A percentile compares a stretch with the other conserved stretches of the same genome.
These are phyloP conservation scores for Ceratobasidium sp. DNA, from an alignment of 1,284 basidiomycete species.

Conservation along the genomic window DNA sequence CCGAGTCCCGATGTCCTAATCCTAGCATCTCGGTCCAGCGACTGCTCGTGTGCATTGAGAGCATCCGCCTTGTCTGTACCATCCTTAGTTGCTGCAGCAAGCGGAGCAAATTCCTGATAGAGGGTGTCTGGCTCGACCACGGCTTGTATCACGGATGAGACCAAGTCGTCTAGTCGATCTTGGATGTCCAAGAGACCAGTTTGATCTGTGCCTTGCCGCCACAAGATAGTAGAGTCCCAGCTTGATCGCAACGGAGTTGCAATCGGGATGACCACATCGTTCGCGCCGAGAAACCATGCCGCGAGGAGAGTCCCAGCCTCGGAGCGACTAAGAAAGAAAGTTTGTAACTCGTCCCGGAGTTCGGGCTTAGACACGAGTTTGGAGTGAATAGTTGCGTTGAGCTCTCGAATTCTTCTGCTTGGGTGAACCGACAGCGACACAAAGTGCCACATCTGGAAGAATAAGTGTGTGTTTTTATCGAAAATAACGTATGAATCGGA, in stretches of 20 bases:
- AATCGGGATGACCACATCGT: slow-evolving; percentile 81
- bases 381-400: slow-evolving; percentile 78
- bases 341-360: slow-evolving; percentile 70
- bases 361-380: slow-evolving; percentile 73
- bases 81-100: slow-evolving; percentile 22
- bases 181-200: slow-evolving; percentile 48
- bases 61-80: slow-evolving; percentile 65
- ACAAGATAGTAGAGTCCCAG: slow-evolving; percentile 67
- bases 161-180: slow-evolving; percentile 56
- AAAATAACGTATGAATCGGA: slow-evolving; percentile 41
- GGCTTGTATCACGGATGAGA: slow-evolving; percentile 68
- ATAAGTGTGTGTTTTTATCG: slow-evolving; percentile 28
- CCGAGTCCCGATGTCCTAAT: slow-evolving; percentile 81
- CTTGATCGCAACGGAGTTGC: slow-evolving; percentile 66
- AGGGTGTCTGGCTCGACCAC: slow-evolving; percentile 71
- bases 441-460: slow-evolving; percentile 82
- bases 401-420: slow-evolving; percentile 79
- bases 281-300: slow-evolving; percentile 81
- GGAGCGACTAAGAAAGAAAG: slow-evolving; percentile 67
- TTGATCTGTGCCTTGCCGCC: slow-evolving; percentile 27
- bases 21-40: slow-evolving; percentile 74
- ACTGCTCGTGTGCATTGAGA: slow-evolving; percentile 71
- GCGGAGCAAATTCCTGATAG: slow-evolving; percentile 41
- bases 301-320: slow-evolving; percentile 82
- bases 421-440: slow-evolving; percentile 86